Evolutionary conservation across 2,329 filamentous ascomycete genomes (phyloP).

Genomic region (Atkinsonella texensis): DNA sequence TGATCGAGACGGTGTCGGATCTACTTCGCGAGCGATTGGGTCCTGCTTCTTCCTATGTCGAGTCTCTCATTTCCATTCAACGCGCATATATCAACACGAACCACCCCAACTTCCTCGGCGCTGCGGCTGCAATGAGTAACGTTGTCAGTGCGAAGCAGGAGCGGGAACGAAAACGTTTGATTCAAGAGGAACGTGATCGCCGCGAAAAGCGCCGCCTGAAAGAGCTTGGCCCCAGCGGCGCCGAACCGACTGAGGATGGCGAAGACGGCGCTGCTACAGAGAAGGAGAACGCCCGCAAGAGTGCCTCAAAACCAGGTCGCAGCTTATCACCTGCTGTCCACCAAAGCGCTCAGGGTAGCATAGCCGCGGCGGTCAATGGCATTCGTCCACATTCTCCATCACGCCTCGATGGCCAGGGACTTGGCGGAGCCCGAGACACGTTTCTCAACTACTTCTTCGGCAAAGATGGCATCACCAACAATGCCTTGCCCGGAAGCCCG

Average conservation of each 20-base stretch:
- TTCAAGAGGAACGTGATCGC: slow-evolving; percentile 76
- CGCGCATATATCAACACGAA: slow-evolving; percentile 99
- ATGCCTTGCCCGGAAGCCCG: slow-evolving; percentile 22
- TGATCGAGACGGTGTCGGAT: slow-evolving; percentile 97
- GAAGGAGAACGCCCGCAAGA: slow-evolving; percentile 34
- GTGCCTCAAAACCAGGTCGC: slow-evolving; percentile 37
- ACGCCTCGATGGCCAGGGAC: slow-evolving; percentile 45
- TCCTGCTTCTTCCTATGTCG: slow-evolving; percentile 80
- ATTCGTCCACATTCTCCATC: slow-evolving; percentile 28
- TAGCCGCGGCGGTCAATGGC: slow-evolving; percentile 58
- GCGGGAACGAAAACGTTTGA: slow-evolving; percentile 67
- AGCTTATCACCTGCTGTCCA: slow-evolving; percentile 76
- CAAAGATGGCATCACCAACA: slow-evolving; percentile 60
- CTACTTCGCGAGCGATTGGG: slow-evolving; percentile 84
- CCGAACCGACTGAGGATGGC: slow-evolving; percentile 57
- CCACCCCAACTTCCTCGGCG: slow-evolving; percentile 95
- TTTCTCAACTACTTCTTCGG: slow-evolving; percentile 99
- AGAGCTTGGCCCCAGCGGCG: slow-evolving; percentile 72
- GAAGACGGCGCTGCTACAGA: slow-evolving; percentile 36
- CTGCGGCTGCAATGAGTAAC: slow-evolving; percentile 92
- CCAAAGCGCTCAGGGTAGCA: slow-evolving; percentile 49
- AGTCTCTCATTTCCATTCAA: slow-evolving; percentile 94
- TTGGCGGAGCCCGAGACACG: slow-evolving; percentile 64
- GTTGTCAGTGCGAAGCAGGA: slow-evolving; percentile 94
- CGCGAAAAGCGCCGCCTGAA: slow-evolving; percentile 74